Percentiles rank a stretch among this genome's conserved stretches.
Conservation (phyloP, 768 basidiomycete species). For the Boletus tomentosulus region DNA sequence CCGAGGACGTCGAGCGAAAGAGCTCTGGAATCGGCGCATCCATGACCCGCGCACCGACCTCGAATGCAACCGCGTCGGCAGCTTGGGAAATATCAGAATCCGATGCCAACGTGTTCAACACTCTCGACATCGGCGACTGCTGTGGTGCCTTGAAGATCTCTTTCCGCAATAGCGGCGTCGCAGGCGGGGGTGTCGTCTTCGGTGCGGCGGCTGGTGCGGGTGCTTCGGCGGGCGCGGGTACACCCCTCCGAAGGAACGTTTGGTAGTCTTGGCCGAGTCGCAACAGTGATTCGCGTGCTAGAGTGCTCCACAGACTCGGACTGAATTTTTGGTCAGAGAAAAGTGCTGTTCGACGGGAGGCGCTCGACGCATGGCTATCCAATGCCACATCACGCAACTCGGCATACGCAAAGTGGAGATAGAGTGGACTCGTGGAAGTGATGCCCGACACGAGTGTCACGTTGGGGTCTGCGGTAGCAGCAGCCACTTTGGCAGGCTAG, state of each 20-base stretch:
- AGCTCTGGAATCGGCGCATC: conserved; percentile 44
- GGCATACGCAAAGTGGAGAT: conserved; percentile 61
- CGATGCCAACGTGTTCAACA: conserved; percentile 55
- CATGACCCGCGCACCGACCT: conserved; percentile 15
- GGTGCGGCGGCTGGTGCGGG: conserved; percentile 25
- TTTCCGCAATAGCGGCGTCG: conserved; percentile 37
- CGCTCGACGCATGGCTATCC: conserved; percentile 38
- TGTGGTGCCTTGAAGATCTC: conserved; percentile 38
- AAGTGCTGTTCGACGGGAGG: conserved; percentile 47
- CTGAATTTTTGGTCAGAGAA: conserved; percentile 68
- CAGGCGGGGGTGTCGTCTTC: conserved; percentile 27
- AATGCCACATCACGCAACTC: conserved; percentile 54
- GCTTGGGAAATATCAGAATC: conserved; percentile 54
- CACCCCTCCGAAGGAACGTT: conserved; percentile 55
- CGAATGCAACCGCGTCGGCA: conserved; percentile 44
- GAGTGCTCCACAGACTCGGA: conserved; percentile 58
- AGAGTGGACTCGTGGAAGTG: conserved; percentile 47
- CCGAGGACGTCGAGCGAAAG: conserved; percentile 39
- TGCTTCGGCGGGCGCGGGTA: conserved; percentile 20
- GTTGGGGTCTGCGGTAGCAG: conserved; percentile 46
- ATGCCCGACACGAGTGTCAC: conserved; percentile 61
- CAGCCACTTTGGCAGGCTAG: conserved; percentile 47
- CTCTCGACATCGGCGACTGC: conserved; percentile 48
- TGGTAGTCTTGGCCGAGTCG: conserved; percentile 69
- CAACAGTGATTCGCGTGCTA: conserved; percentile 56